phyloP scores from a whole-genome alignment of 768 basidiomycete genomes.

The Chlorophyllum brunneum region DNA sequence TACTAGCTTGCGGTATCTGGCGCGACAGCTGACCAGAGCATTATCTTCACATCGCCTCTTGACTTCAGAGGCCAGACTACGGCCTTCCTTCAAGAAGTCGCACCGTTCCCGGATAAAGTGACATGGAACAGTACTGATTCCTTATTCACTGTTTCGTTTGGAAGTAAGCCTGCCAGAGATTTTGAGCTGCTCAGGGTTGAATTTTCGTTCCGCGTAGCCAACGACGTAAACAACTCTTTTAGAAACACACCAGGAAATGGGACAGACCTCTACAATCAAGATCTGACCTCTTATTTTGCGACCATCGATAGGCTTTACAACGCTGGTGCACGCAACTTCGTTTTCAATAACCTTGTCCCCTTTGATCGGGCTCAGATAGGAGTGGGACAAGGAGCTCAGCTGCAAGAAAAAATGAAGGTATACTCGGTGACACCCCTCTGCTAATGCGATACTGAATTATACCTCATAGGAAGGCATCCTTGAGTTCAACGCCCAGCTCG shows the following conservation, averaged over 20 bases:
- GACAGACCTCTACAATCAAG: constrained; percentile 16
- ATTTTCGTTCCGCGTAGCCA: constrained; percentile 15
- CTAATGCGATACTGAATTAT: not conserved
- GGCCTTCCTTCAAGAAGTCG: constrained; percentile 17
- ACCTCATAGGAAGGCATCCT: constrained; percentile 16
- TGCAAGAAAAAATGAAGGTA: constrained; percentile 20
- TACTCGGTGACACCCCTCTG: not conserved
- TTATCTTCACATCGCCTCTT: constrained; percentile 19
- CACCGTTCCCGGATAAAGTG: constrained; percentile 16
- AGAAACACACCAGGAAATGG: constrained; percentile 17
- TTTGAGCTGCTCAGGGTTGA: no score
- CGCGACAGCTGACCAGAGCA: constrained; percentile 16
- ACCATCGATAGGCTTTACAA: constrained; percentile 18
- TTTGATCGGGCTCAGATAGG: constrained; percentile 21
- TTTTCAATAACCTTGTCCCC: constrained; percentile 21
- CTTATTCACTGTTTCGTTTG: constrained; percentile 20
- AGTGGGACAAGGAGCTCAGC: constrained; percentile 12
- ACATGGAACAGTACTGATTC: constrained; percentile 18
- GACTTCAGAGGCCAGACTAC: constrained; percentile 21
- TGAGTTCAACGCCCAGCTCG: constrained; percentile 19
- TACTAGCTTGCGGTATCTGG: constrained; percentile 20
- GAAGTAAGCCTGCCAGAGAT: constrained; percentile 15
- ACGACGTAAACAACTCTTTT: constrained; percentile 20
- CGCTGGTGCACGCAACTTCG: constrained; percentile 20
- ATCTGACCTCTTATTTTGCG: constrained; percentile 18